phyloP scores from a whole-genome alignment of 495 filamentous ascomycete species.

The Penicillium antarcticum region DNA sequence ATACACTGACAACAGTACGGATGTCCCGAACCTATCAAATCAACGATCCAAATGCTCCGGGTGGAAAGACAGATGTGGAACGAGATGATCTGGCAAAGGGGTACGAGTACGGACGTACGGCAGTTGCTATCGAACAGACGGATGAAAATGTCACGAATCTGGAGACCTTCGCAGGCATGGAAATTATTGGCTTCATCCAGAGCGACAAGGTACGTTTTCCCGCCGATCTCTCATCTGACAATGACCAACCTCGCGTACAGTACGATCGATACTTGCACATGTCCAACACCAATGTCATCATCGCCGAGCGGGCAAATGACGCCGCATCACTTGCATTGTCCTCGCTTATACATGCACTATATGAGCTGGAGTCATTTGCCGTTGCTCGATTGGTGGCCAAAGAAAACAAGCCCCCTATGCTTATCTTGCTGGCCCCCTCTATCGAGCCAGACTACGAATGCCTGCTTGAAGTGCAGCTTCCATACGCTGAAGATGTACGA shows the following conservation, averaged over 20 bases:
- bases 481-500: conserved; percentile 89
- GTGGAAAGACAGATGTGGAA: conserved; percentile 80
- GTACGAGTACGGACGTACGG: conserved; percentile 90
- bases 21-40: conserved; percentile 77
- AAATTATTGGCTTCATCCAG: conserved; percentile 83
- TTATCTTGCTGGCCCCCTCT: conserved; percentile 78
- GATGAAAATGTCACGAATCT: conserved; percentile 80
- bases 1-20: conserved; percentile 61
- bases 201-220: conserved; percentile 57
- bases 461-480: conserved; percentile 87
- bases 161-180: conserved; percentile 69
- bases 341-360: conserved; percentile 83
- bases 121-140: conserved; percentile 79
- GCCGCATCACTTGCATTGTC: conserved; percentile 80
- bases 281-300: conserved; percentile 69
- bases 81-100: conserved; percentile 85
- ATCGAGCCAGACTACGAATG: conserved; percentile 84
- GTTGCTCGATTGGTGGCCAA: conserved; percentile 83
- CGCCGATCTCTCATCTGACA: not conserved
- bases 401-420: conserved; percentile 68
- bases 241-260: conserved; percentile 39
- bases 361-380: conserved; percentile 82
- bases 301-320: conserved; percentile 69
- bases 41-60: conserved; percentile 65
- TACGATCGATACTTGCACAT: conserved; percentile 85